These are phyloP conservation scores for Cotoneaster glaucophyllus DNA, from an alignment of 306 rosid species.

Conservation along the genomic window DNA sequence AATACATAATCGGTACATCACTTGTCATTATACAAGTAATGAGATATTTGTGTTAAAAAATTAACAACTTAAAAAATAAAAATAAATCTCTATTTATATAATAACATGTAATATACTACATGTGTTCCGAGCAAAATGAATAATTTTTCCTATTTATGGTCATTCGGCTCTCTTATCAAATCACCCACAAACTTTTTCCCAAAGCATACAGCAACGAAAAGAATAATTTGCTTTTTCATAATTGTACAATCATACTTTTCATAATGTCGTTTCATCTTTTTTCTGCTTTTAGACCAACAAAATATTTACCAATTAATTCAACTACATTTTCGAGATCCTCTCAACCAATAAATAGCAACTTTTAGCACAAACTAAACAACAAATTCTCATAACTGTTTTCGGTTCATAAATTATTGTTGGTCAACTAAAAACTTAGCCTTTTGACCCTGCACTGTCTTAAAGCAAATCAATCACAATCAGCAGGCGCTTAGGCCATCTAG, in stretches of 20 bases:
- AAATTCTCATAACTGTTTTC: background rate
- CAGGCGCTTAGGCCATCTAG: background rate
- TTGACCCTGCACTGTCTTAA: background rate
- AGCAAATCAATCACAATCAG: background rate
- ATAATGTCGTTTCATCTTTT: background rate
- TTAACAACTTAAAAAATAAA: no score
- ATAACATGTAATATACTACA: fast-evolving
- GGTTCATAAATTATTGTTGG: background rate
- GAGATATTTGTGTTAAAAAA: no score
- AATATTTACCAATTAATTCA: background rate
- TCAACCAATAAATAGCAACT: background rate
- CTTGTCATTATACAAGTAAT: fast-evolving
- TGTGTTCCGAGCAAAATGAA: no score
- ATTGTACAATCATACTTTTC: background rate
- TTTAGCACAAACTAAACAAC: no score
- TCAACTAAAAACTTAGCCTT: background rate
- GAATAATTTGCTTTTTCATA: background rate
- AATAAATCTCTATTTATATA: no score
- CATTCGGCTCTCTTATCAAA: background rate
- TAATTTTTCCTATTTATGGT: no score
- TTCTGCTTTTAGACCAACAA: background rate
- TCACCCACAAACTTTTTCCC: background rate
- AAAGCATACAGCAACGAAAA: background rate
- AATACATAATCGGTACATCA: fast-evolving
- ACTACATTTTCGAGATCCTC: background rate